These are phyloP conservation scores for Suillus paluster DNA, from an alignment of 768 basidiomycete genomes.

Conservation along the genomic window DNA sequence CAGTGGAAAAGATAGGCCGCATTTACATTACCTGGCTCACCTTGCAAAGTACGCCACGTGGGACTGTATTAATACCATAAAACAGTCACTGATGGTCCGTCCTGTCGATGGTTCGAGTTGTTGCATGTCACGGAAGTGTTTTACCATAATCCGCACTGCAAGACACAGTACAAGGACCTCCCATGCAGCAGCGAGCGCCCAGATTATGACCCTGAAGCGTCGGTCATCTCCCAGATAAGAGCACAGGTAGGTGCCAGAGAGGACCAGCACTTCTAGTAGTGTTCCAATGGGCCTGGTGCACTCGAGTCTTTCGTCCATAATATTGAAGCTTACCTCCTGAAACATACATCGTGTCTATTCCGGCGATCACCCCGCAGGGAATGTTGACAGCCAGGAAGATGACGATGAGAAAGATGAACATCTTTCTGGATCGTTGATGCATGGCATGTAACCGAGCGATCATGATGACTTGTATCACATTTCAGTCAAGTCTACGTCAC, in stretches of 20 bases:
- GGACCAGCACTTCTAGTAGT: neutral
- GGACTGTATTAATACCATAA: no score
- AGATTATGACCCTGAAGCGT: no score
- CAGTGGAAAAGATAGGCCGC: no score
- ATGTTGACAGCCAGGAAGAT: neutral
- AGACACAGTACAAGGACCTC: no score
- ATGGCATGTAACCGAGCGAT: slow-evolving; percentile 1
- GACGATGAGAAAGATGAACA: neutral
- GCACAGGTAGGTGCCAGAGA: neutral
- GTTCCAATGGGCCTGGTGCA: neutral
- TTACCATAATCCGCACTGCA: no score
- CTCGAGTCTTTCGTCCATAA: neutral
- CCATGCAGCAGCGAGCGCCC: no score
- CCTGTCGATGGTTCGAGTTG: no score
- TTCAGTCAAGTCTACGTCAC: neutral
- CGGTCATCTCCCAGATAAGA: no score
- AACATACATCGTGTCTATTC: neutral
- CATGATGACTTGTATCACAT: neutral
- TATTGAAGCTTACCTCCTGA: neutral
- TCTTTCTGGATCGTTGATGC: neutral
- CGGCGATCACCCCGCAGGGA: neutral
- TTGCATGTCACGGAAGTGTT: no score
- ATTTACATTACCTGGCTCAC: no score
- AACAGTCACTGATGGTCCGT: no score
- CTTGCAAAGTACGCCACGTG: no score